A percentile compares a stretch with the other conserved stretches of the same genome.
These are phyloP conservation scores for Agaricus bisporus DNA, from an alignment of 768 basidiomycete genomes.

Conservation along the genomic window DNA sequence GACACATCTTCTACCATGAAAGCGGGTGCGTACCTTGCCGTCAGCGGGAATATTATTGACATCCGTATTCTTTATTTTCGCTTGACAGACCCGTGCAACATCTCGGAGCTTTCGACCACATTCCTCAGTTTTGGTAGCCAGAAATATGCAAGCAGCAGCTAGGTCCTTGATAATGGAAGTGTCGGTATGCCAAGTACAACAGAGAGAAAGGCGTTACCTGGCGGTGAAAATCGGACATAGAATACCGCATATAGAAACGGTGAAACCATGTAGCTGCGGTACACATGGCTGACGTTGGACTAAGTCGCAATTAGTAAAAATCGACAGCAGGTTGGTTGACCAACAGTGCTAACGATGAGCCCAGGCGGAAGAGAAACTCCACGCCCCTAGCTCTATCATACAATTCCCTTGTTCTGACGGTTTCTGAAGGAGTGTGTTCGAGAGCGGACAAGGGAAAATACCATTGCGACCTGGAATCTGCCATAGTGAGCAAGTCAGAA, in stretches of 20 bases:
- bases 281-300: constrained; percentile 76
- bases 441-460: constrained; percentile 60
- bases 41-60: constrained; percentile 52
- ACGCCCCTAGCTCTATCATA: constrained; percentile 77
- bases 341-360: constrained; percentile 70
- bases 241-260: constrained; percentile 84
- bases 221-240: constrained; percentile 76
- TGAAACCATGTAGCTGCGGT: constrained; percentile 91
- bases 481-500: background rate
- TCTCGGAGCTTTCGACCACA: constrained; percentile 84
- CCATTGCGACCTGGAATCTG: constrained; percentile 50
- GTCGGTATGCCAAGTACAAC: constrained; percentile 9
- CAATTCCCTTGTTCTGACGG: constrained; percentile 62
- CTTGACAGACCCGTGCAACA: constrained; percentile 68
- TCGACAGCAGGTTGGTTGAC: constrained; percentile 24
- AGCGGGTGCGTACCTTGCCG: constrained; percentile 45
- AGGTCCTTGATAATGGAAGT: constrained; percentile 49
- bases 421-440: constrained; percentile 49
- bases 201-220: constrained; percentile 45
- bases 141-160: constrained; percentile 80
- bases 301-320: constrained; percentile 22
- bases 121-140: constrained; percentile 90
- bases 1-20: background rate
- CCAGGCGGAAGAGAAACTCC: constrained; percentile 81
- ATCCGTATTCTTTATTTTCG: constrained; percentile 57